Evolutionary conservation across 2,329 filamentous ascomycete species (phyloP).

Genomic region (Dactylellina parvicollis): DNA sequence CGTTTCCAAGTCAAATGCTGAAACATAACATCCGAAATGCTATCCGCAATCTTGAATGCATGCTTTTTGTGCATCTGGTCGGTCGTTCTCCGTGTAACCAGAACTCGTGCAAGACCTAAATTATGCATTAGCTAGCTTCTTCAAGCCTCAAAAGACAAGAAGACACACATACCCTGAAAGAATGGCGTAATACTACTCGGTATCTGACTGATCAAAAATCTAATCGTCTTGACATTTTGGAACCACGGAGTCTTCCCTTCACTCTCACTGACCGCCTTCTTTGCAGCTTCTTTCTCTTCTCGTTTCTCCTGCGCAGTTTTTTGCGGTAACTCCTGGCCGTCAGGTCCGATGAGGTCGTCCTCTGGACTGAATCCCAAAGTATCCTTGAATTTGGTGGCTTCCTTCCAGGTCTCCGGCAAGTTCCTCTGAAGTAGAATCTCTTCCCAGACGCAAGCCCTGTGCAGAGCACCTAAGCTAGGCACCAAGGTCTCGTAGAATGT

Average conservation of each 20-base stretch:
- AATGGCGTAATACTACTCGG: slow-evolving; percentile 83
- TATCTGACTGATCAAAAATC: slow-evolving; percentile 79
- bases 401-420: slow-evolving; percentile 72
- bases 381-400: slow-evolving; percentile 63
- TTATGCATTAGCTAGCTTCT: not conserved
- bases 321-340: slow-evolving; percentile 51
- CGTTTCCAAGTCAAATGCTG: slow-evolving; percentile 58
- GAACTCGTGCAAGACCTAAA: slow-evolving; percentile 75
- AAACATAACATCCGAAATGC: slow-evolving; percentile 58
- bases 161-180: slow-evolving; percentile 70
- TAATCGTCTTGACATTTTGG: slow-evolving; percentile 81
- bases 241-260: slow-evolving; percentile 64
- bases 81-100: slow-evolving; percentile 77
- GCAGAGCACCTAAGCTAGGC: slow-evolving; percentile 75
- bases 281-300: slow-evolving; percentile 58
- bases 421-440: slow-evolving; percentile 78
- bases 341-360: slow-evolving; percentile 49
- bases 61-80: slow-evolving; percentile 73
- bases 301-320: slow-evolving; percentile 55
- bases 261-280: slow-evolving; percentile 58
- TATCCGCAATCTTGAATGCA: slow-evolving; percentile 69
- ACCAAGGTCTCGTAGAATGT: slow-evolving; percentile 56
- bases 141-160: not conserved
- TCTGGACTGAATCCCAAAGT: slow-evolving; percentile 50
- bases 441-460: slow-evolving; percentile 84